Percentiles rank a stretch among this genome's conserved stretches.
Conservation (phyloP, 1,284 basidiomycete genomes). For the Rhodotorula sp. region DNA sequence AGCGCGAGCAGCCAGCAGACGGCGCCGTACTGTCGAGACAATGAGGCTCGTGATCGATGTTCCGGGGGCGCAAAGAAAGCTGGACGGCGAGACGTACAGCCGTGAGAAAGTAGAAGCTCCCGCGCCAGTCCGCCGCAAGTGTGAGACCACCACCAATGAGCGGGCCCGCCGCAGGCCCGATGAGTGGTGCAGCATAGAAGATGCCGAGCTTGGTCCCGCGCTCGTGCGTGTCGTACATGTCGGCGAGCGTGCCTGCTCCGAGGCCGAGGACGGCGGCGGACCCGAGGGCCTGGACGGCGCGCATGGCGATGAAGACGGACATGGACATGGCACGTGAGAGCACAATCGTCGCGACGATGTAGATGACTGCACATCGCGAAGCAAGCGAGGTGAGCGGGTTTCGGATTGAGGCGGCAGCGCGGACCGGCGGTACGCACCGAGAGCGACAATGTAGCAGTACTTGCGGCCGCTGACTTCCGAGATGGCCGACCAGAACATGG, state of each 20-base stretch:
- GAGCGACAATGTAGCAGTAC: constrained; percentile 43
- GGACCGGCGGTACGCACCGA: constrained; percentile 6
- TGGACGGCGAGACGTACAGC: constrained; percentile 56
- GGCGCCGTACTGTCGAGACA: constrained; percentile 25
- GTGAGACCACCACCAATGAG: constrained; percentile 66
- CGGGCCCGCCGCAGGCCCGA: constrained; percentile 56
- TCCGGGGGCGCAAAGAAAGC: background rate
- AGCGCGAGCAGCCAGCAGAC: constrained; percentile 27
- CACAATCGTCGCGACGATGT: constrained; percentile 35
- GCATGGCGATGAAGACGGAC: constrained; percentile 68
- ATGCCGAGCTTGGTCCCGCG: constrained; percentile 77
- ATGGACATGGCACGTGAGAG: constrained; percentile 55
- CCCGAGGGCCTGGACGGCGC: constrained; percentile 61
- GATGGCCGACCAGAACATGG: constrained; percentile 68
- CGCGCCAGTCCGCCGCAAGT: constrained; percentile 67
- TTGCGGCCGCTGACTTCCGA: constrained; percentile 80
- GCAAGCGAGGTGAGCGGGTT: background rate
- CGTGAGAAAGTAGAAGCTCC: constrained; percentile 76
- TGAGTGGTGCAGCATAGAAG: constrained; percentile 59
- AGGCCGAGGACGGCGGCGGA: constrained; percentile 66
- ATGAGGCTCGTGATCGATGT: background rate
- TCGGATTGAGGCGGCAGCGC: background rate
- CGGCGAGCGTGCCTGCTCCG: constrained; percentile 74
- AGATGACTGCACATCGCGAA: constrained; percentile 42
- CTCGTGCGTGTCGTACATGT: constrained; percentile 58